Base-by-base conservation (phyloP, 176 grass and related monocot genomes). In the Guadua angustifolia region DNA sequence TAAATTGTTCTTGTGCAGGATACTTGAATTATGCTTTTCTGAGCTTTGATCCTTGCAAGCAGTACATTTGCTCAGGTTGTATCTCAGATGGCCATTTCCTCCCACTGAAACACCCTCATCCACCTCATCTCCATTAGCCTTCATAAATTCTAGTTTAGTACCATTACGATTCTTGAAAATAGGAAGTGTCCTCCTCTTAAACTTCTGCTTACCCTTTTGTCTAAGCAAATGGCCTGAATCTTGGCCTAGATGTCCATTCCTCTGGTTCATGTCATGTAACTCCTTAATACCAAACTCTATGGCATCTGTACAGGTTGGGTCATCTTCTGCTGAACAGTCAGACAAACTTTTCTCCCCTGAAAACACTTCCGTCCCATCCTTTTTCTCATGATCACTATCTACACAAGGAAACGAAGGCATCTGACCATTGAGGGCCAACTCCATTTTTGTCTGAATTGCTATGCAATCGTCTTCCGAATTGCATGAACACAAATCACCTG, bases 401-500 rank as follows among this genome's bases (percentile, higher is more conserved):
- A 79, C 78, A 86, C 38, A 80, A 86, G 79, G 74, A 76, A 85
- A 77, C 35, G 70, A 75, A 85, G 33, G 32, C 47, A 78, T 84
- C 45, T 71, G 61, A 55, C 77, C 84, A 75, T 82, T 83, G 62
- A 78, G 61, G 81, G 74, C 73, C 78, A 88, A 71, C 18, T 79
- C 78, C 81, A 86, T 86, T 82, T 83, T 83, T 77, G 62, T 74
- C 76, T 87, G 84, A 69, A 74, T 88, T 59, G 64, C 73, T 81
- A 68, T 16, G 21, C 63, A 85, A 74, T 91, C 91, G 83, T 92
- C 90, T 74, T 97, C 95, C 3, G 90, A 99, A 92, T 73, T 91
- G 87, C 88, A 93, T 74, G 89, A 92, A 89, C 89, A 89, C 79
- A 92, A 86, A 36, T 95, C 89, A 78, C 69, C 88, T 33, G 91